Evolutionary conservation across 148 eudicot genomes (phyloP).

Genomic region (Cornus controversa): DNA sequence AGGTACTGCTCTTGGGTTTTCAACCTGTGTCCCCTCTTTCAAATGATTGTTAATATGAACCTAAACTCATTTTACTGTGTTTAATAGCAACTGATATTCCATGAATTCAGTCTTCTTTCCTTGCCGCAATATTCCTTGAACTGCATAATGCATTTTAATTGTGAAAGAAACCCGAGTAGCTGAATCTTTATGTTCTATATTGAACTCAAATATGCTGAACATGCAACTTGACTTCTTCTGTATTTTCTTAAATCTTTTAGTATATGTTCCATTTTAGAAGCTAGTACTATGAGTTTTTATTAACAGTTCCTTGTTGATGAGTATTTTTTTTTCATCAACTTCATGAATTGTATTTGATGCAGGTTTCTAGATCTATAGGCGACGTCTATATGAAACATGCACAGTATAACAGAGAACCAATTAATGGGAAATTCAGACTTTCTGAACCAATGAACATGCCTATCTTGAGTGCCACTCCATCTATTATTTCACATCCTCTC

Average conservation of each 20-base stretch:
- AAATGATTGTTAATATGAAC: not conserved
- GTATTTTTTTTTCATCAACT: not conserved
- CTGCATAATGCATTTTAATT: not conserved
- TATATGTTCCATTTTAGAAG: not conserved
- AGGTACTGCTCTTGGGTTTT: too few relatives aligned
- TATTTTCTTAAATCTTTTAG: not conserved
- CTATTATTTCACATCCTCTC: slow-evolving; percentile 52
- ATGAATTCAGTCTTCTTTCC: not conserved
- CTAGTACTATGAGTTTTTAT: too few relatives aligned
- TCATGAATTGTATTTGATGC: slow-evolving; percentile 25
- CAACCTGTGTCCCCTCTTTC: not conserved
- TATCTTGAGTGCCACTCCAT: slow-evolving; percentile 56
- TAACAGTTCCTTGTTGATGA: not conserved
- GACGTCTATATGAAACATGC: slow-evolving; percentile 68
- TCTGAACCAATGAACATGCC: slow-evolving; percentile 64
- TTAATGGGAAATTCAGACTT: slow-evolving; percentile 59
- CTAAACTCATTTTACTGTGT: not conserved
- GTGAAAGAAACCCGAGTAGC: not conserved
- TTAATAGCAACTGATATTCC: not conserved
- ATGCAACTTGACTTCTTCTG: not conserved
- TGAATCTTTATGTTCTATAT: not conserved
- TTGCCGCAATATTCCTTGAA: not conserved
- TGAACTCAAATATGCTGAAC: not conserved
- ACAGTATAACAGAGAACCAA: slow-evolving; percentile 61
- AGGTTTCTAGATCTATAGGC: slow-evolving; percentile 76